Base-by-base conservation (phyloP, 106 monocot genomes). In the Dendrobium nobile region DNA sequence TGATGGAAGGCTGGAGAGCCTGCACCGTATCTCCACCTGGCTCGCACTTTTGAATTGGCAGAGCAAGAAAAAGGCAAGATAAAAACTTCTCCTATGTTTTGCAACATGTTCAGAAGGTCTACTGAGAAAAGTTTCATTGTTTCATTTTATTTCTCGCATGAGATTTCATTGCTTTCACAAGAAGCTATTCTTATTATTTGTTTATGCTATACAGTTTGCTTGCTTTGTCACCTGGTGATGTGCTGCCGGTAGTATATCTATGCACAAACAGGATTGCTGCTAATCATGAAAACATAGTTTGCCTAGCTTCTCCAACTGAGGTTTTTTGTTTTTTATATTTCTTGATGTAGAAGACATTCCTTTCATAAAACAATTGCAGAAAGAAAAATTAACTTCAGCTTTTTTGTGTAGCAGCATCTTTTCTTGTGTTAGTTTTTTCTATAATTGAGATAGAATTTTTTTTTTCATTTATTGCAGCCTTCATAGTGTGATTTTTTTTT, bases 41-140 rank as follows among this genome's bases (percentile, higher is more conserved):
- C 94, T 77, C 89, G 87, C 0, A 97, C 97, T 67, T 92, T 94
- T 88, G 86, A 92, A 85, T 80, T 94, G 82, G 91, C 91, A 28
- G 97, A 97, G 82, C 77, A 73, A 84, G 97, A 94, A 85, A 97
- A 94, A 84, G 89, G 97, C 70, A 98, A 88, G 83, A 89, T 89
- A 79, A 98, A 91, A 80, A 94, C 89, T 15, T 85, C 85, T 82
- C n/a, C 79, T 59, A 92, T 98, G 86, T 83, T 98, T 75, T 92
- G 94, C 84, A 98, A 98, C 77, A 98, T 98, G 97, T 91, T 98
- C 84, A 92, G 97, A 87, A 98, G 97, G 97, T 94, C 80, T 77
- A 54, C 9, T 68, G 24, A 26, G 59, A 78, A 48, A 61, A 37
- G 40, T 26, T 85, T 31, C 41, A 40, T 82, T 47, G 20, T 77